A percentile compares a stretch with the other conserved stretches of the same genome.
These are phyloP conservation scores for Claviceps cyperi DNA, from an alignment of 2,329 filamentous ascomycete genomes.

Conservation along the genomic window DNA sequence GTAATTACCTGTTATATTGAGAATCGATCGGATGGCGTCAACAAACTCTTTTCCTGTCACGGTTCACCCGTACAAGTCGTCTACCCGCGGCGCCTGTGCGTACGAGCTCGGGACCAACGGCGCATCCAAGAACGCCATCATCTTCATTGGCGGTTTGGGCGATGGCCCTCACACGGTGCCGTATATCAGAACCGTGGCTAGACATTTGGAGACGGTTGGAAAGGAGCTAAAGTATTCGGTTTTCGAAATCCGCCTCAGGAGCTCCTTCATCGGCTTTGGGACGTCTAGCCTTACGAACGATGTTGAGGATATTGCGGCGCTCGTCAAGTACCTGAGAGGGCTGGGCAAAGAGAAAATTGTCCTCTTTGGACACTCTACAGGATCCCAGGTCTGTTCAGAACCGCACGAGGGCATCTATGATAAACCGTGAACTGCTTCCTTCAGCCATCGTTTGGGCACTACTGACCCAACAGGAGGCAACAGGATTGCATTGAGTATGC, in stretches of 20 bases:
- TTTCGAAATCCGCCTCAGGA: conserved; percentile 41
- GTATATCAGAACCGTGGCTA: conserved; percentile 36
- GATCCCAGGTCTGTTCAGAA: conserved; percentile 32
- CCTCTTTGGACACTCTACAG: conserved; percentile 44
- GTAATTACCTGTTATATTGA: neutral
- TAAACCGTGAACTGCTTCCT: neutral
- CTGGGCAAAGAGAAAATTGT: conserved; percentile 37
- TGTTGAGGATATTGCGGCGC: conserved; percentile 35
- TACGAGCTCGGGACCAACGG: conserved; percentile 29
- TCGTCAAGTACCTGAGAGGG: conserved; percentile 38
- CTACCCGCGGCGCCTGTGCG: conserved; percentile 25
- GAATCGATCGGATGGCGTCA: conserved; percentile 9
- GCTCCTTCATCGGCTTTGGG: conserved; percentile 39
- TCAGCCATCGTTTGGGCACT: neutral
- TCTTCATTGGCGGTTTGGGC: conserved; percentile 57
- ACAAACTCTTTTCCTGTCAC: conserved; percentile 25
- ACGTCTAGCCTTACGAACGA: conserved; percentile 35
- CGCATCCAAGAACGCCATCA: conserved; percentile 39
- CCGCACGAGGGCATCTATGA: neutral
- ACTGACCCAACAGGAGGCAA: neutral
- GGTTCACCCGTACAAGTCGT: conserved; percentile 31
- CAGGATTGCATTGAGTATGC: conserved; percentile 45
- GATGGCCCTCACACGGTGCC: conserved; percentile 54
- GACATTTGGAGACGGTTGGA: conserved; percentile 22
- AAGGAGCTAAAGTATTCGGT: conserved; percentile 32